Base-by-base conservation (phyloP, 768 basidiomycete genomes). In the Panus rudis region DNA sequence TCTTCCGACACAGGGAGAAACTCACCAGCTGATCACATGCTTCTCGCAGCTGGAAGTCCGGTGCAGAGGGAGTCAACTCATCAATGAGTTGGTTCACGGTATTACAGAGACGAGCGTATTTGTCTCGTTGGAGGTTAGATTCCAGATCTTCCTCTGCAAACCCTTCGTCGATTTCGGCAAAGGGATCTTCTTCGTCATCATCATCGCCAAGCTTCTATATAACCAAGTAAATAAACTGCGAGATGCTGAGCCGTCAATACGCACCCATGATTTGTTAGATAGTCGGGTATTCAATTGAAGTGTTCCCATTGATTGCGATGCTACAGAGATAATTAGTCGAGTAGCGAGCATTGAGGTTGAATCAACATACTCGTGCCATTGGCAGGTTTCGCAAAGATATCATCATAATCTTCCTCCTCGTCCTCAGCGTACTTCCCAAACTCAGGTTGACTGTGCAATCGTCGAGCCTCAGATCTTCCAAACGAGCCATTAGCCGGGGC, bases 161-260 rank as follows among this genome's bases (percentile, higher is more conserved):
- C 6, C 85, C 88, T 68, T 93, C 92, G 54, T 96, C 92, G 46
- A 94, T 93, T 69, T 92, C 90, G 2, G 94, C 92, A 53, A 99
- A 99, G 1, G 96, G 94, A 68, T 99, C 92, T 42, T 92, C 89
- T 41, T 94, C 92, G 45, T 94, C 92, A 25, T 86, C 77, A 23
- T 86, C 88, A 33, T 90, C 90, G 7, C 83, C 83, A 42, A 85
- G 64, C 81, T 86, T 48, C n/a, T 39, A 32, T 17, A 35, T 7
- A 17, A 20, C n/a, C 33, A 34, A 20, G 42, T 17, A 33, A 41
- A 37, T 44, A 25, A 42, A 24, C 41, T 27, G 42, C 20, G 26
- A 45, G 25, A 24, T 10, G 33, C 25, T 28, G 14, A 10, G 39
- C 28, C 11, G 26, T 32, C 14, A 23, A 25, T 24, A 50, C 70